Conservation (phyloP, 1,284 basidiomycete genomes). For the Trametes polyzona region DNA sequence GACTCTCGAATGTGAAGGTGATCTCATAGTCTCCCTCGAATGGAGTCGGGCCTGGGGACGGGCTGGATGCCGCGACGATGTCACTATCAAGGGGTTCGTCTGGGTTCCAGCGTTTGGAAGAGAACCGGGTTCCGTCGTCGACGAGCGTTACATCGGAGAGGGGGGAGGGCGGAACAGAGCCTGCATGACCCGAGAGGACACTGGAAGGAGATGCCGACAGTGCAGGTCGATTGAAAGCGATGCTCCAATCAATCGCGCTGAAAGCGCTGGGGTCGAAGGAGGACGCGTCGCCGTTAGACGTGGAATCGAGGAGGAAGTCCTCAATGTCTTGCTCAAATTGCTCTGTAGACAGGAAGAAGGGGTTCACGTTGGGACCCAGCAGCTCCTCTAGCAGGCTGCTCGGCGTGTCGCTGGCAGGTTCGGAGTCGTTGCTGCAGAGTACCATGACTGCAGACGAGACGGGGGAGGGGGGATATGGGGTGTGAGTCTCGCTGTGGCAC, state of each 20-base stretch:
- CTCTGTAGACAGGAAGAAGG: neutral
- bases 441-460: neutral
- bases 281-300: neutral
- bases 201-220: neutral
- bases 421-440: too few species aligned
- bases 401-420: neutral
- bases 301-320: neutral
- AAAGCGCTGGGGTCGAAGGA: neutral
- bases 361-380: neutral
- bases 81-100: neutral
- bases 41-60: neutral
- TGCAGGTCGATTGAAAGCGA: neutral
- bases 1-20: too few species aligned
- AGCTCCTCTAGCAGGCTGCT: neutral
- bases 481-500: neutral
- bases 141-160: neutral
- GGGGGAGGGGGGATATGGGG: neutral
- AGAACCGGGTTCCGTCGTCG: neutral
- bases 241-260: neutral
- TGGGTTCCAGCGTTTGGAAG: neutral
- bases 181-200: neutral
- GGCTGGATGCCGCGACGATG: neutral
- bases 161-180: neutral
- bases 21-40: too few species aligned
- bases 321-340: conserved; percentile 2